Percentiles rank a stretch among this genome's conserved stretches.
Evolutionary conservation across 345 rosid species (phyloP).

Genomic region (Anacardium occidentale): DNA sequence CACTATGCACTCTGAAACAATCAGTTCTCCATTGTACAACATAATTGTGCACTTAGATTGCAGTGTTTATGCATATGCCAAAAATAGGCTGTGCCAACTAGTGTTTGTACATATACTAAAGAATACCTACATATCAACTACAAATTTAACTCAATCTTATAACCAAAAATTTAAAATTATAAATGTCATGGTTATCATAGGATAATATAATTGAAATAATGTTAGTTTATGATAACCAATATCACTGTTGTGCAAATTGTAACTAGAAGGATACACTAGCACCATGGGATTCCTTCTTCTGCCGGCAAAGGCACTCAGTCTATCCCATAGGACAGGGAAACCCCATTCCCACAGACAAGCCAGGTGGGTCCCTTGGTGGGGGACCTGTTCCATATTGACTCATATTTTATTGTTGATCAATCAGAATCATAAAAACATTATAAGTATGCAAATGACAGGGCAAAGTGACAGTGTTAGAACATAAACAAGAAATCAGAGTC

Average conservation of each 20-base stretch:
- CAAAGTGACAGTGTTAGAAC: background rate
- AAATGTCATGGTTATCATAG: background rate
- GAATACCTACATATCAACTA: background rate
- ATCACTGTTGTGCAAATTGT: background rate
- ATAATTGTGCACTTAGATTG: background rate
- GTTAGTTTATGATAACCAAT: background rate
- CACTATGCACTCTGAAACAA: no score
- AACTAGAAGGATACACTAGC: background rate
- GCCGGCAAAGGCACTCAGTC: background rate
- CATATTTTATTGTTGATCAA: background rate
- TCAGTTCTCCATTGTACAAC: no score
- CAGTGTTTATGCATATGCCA: background rate
- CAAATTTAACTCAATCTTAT: background rate
- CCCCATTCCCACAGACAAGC: background rate
- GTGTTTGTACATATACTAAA: background rate
- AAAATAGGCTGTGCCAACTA: background rate
- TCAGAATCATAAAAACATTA: background rate
- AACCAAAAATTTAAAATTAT: background rate
- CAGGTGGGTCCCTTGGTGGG: background rate
- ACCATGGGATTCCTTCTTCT: background rate
- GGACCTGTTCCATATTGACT: background rate
- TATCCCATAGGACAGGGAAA: background rate
- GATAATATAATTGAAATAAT: background rate
- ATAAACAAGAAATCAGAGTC: background rate
- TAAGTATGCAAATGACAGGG: background rate